Base-by-base conservation (phyloP, 2,329 filamentous ascomycete species). In the Epichloe sibirici region DNA sequence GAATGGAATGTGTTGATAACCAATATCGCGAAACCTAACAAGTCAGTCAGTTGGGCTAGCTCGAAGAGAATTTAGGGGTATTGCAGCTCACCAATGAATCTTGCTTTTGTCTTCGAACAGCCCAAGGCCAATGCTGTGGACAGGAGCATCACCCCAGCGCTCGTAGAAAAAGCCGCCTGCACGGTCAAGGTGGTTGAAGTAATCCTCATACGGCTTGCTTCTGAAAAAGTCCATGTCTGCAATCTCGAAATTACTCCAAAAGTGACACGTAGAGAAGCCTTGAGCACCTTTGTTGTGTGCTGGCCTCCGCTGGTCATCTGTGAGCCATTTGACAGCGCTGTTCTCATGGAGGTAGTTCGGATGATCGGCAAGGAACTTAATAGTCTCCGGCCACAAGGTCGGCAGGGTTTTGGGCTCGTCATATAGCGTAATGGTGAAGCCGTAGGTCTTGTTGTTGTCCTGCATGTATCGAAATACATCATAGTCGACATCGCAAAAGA, bases 231-330 rank as follows among this genome's bases (percentile, higher is more conserved):
- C 80, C 78, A 98, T 81, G 68, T 96, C 89, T 46, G 81, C 91
- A 61, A 98, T 91, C 70, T 98, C 93, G 62, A 98, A 98, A 70
- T 98, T 98, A 63, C 85, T 93, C 93, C 93, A 98, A 75, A 98
- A 98, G 69, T 98, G 93, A 68, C 93, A 98, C 2, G 93, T 97
- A 37, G 89, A 95, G 74, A 95, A 98, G 37, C 93, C 93, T 62
- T 95, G 86, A 6, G 91, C 91, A 57, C 84, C 81, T 51, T 76
- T 67, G 64, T 89, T 88, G 68, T 95, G 86, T 13, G 88, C 81
- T 1, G 91, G 90, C 48, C 93, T 80, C 47, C 83, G 78, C 52
- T 76, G 69, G 56, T 79, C 81, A 66, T 98, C 93, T 1, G 84
- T 87, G 56, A 98, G 69, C 91, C 91, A 98, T 37, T 79, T 76